Evolutionary conservation across 192 early-diverging fungal species (phyloP), one percentile per base, ranked within the genome.

Genomic region (Rhizophagus sp.): DNA sequence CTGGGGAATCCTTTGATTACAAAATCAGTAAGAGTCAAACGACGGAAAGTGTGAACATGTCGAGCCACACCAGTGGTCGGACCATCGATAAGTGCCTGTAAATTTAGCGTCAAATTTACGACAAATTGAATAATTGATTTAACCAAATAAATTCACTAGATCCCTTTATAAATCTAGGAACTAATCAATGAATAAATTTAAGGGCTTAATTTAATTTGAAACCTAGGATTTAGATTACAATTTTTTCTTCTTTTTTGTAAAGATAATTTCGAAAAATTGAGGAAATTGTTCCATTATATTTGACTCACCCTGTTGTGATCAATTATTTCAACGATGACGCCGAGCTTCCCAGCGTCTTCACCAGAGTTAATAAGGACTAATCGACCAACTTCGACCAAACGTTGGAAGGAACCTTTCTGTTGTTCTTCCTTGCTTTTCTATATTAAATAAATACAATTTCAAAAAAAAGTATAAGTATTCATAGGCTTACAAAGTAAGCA

Each of bases 291-390:
- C 5, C 17, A 67, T 22, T 82, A 68, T 10, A 36, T 70, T 50
- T 24, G 64, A 90, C 90, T 57, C 88, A 92, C 95, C 81, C 98
- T 92, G 89, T 94, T 95, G 94, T 99, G 97, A 91, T 99, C 98
- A 83, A 99, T 93, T 86, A 99, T 98, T 87, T 99, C 98, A 78
- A 99, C 95, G 88, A 99, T 95, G 84, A 97, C 95, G 7, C 97
- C 97, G 81, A 99, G 92, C 91, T 99, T 99, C 83, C 96, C 96
- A 85, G 94, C 92, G 86, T 97, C 93, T 81, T 91, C 88, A 81
- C 98, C 98, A 90, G 93, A 91, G 90, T 94, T 98, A 83, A 99
- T 83, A 81, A 97, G 90, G 85, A 99, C 97, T 74, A 99, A 96
- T 88, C 97, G 96, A 86, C 97, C 97, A 88, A 98, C 94, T 89